Base-by-base conservation (phyloP, 2,329 filamentous ascomycete species). In the Diaporthe ilicicola region DNA sequence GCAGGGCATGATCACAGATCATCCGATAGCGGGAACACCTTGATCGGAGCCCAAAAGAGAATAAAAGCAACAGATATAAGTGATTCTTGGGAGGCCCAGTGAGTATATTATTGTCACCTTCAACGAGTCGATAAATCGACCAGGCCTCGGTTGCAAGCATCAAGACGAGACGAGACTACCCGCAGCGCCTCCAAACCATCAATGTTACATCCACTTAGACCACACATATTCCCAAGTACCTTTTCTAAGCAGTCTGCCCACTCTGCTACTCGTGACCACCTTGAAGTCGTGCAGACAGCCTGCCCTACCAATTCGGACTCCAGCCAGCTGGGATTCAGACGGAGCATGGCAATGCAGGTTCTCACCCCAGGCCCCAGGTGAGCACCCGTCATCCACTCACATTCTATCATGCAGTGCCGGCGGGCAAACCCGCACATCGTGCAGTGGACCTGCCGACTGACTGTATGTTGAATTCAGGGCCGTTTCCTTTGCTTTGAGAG, bases 361-460 rank as follows among this genome's bases (percentile, higher is more conserved):
- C 50, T 55, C 24, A 37, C 27, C 7, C n/a, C 62, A 46, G 67
- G 50, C 48, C 42, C 55, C 29, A 69, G 66, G 70, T 69, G 56
- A 72, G 70, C 15, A 34, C 32, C 13, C 10, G 19, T 24, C 29
- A 10, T 15, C 12, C 12, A n/a, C 59, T n/a, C 15, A 13, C 24
- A 27, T 12, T 9, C 44, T 17, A 6, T 37, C 29, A 37, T n/a
- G 29, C 27, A 27, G 29, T 37, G 32, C n/a, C 42, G 44, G 44
- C 19, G 50, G 44, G 12, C 19, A 64, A 7, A 15, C 15, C 44
- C n/a, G 29, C 59, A 64, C 59, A 19, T 10, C 34, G 19, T 32
- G 44, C 22, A 13, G 6, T 67, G 32, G 32, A 53, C 24, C 59
- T 22, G 42, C 17, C 19, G 8, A 22, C 34, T 54, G 32, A 50